Percentiles rank a stretch among this genome's conserved stretches.
Conservation (phyloP, 148 eudicot species). For the Beta vulgaris region DNA sequence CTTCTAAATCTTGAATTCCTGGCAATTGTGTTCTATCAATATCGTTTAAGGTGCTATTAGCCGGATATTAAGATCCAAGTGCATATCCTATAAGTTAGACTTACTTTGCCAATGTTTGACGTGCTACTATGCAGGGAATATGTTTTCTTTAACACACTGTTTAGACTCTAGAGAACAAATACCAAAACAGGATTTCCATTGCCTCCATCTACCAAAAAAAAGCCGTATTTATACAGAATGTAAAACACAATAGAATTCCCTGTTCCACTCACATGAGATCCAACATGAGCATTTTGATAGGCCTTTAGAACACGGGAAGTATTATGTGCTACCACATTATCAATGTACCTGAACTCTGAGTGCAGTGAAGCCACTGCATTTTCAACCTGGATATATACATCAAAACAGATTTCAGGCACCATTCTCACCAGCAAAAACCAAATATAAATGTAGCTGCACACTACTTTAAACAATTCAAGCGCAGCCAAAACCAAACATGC, state of each 20-base stretch:
- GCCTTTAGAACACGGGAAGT: constrained; percentile 80
- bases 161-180: neutral
- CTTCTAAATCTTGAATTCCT: neutral
- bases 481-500: neutral
- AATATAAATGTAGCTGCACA: neutral
- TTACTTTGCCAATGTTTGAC: neutral
- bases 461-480: neutral
- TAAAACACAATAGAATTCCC: neutral
- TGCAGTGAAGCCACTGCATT: constrained; percentile 69
- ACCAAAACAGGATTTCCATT: neutral
- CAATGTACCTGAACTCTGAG: constrained; percentile 73
- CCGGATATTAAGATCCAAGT: neutral
- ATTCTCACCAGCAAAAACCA: neutral
- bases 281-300: constrained; percentile 80
- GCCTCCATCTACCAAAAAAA: neutral
- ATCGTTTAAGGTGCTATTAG: neutral
- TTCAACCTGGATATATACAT: constrained; percentile 48
- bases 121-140: neutral
- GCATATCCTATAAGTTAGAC: neutral
- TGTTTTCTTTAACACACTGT: neutral
- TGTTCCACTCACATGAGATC: constrained; percentile 66
- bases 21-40: neutral
- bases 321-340: constrained; percentile 80
- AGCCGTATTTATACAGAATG: neutral
- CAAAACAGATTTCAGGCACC: neutral